These are phyloP conservation scores for Diaporthe sp. DNA, from an alignment of 2,329 filamentous ascomycete genomes.

Conservation along the genomic window DNA sequence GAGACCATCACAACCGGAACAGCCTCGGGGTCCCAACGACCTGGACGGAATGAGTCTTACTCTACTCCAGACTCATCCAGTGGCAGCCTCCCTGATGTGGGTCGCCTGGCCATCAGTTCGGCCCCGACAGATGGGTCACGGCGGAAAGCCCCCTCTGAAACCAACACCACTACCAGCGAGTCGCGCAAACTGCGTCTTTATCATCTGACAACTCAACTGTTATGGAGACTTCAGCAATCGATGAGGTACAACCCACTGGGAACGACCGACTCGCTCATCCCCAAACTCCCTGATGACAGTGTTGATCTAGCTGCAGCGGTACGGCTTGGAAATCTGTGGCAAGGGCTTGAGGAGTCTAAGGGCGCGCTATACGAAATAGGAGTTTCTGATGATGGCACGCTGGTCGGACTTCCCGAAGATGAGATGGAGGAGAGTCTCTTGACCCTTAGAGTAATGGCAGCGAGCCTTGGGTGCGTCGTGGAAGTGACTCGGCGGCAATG, in stretches of 20 bases:
- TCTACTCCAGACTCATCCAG: not conserved
- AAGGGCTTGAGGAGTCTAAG: constrained; percentile 91
- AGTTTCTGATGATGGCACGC: constrained; percentile 92
- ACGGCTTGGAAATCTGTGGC: constrained; percentile 71
- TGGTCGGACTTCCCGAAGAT: constrained; percentile 89
- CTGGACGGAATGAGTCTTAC: constrained; percentile 13
- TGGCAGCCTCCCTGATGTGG: constrained; percentile 40
- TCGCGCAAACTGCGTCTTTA: constrained; percentile 87
- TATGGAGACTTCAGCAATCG: constrained; percentile 96
- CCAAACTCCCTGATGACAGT: constrained; percentile 78
- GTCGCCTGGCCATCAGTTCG: constrained; percentile 47
- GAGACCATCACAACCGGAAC: constrained; percentile 74
- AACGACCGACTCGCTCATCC: constrained; percentile 74
- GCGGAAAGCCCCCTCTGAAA: constrained; percentile 27
- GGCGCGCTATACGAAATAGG: constrained; percentile 97
- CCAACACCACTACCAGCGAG: constrained; percentile 62
- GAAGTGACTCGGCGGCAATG: constrained; percentile 85
- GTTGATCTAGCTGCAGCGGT: constrained; percentile 61
- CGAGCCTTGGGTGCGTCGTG: constrained; percentile 88
- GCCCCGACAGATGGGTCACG: constrained; percentile 14
- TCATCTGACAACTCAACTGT: constrained; percentile 92
- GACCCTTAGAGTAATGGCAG: constrained; percentile 91
- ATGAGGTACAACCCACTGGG: constrained; percentile 72
- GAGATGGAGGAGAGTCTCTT: constrained; percentile 92
- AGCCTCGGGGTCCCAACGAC: constrained; percentile 34